Conservation (phyloP, 306 rosid genomes). For the Rosa lucieae region DNA sequence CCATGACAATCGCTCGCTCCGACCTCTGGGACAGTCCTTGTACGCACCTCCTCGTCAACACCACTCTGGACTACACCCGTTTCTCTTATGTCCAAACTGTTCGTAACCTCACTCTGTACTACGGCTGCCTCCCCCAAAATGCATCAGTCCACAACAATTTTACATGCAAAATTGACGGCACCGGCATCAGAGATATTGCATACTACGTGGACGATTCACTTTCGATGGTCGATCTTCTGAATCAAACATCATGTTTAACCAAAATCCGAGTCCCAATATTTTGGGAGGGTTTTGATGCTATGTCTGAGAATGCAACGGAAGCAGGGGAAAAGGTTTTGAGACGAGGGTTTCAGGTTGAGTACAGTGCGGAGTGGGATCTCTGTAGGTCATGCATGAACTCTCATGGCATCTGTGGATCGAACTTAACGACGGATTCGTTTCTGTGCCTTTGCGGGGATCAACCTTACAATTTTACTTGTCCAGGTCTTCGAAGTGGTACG, state of each 20-base stretch:
- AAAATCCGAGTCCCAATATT: conserved; percentile 20
- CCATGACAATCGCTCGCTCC: conserved; percentile 20
- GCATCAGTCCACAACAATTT: accelerated
- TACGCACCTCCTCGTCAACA: neutral
- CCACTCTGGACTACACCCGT: neutral
- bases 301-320: neutral
- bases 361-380: neutral
- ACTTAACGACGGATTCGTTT: no score
- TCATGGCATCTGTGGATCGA: no score
- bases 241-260: neutral
- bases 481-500: no score
- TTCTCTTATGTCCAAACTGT: neutral
- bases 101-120: conserved; percentile 18
- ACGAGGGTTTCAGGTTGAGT: conserved; percentile 30
- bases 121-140: neutral
- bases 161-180: neutral
- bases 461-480: no score
- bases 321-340: conserved; percentile 20
- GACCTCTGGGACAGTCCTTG: conserved; percentile 17
- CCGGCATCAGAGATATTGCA: neutral
- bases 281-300: neutral
- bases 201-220: neutral
- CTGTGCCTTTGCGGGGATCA: no score
- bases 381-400: no score
- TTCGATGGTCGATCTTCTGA: neutral